phyloP scores from a whole-genome alignment of 495 filamentous ascomycete species.

The Barbatosphaeria neglecta region DNA sequence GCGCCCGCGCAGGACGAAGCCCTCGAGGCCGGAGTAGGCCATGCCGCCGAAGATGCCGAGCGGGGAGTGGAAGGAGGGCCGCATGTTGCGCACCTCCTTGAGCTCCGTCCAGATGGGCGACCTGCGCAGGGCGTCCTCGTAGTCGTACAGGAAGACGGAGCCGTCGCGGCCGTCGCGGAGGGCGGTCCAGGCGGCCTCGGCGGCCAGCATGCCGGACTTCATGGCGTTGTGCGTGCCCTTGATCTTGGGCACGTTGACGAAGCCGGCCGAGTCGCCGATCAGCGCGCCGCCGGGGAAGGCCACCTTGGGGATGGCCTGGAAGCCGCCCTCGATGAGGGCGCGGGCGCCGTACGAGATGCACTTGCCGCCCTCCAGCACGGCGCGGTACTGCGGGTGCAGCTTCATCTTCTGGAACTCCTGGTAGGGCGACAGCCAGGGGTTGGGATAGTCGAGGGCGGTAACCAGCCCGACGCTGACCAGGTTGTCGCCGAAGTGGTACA shows the following conservation, averaged over 20 bases:
- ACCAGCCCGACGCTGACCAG: slow-evolving; percentile 90
- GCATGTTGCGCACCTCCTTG: slow-evolving; percentile 93
- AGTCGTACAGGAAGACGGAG: slow-evolving; percentile 84
- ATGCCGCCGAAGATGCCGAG: slow-evolving; percentile 82
- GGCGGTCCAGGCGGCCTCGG: slow-evolving; percentile 74
- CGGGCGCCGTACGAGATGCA: slow-evolving; percentile 96
- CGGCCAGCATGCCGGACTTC: slow-evolving; percentile 94
- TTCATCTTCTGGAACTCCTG: slow-evolving; percentile 98
- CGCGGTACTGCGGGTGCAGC: slow-evolving; percentile 80
- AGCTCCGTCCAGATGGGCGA: slow-evolving; percentile 90
- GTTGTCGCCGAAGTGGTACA: slow-evolving; percentile 99
- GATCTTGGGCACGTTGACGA: slow-evolving; percentile 96
- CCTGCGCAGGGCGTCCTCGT: slow-evolving; percentile 80
- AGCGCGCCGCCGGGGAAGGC: slow-evolving; percentile 92
- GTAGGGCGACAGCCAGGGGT: slow-evolving; percentile 94
- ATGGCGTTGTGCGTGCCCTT: slow-evolving; percentile 98
- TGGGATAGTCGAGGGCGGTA: slow-evolving; percentile 88
- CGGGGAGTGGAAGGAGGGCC: slow-evolving; percentile 79
- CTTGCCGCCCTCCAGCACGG: slow-evolving; percentile 81
- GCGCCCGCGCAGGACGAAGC: slow-evolving; percentile 72
- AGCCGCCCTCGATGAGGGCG: slow-evolving; percentile 90
- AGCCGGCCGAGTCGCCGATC: slow-evolving; percentile 92
- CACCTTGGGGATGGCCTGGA: slow-evolving; percentile 93
- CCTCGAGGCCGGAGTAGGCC: slow-evolving; percentile 86
- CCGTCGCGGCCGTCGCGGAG: slow-evolving; percentile 46